These are phyloP conservation scores for Vitis hybrid DNA, from an alignment of 177 flowering plant species.

Conservation along the genomic window DNA sequence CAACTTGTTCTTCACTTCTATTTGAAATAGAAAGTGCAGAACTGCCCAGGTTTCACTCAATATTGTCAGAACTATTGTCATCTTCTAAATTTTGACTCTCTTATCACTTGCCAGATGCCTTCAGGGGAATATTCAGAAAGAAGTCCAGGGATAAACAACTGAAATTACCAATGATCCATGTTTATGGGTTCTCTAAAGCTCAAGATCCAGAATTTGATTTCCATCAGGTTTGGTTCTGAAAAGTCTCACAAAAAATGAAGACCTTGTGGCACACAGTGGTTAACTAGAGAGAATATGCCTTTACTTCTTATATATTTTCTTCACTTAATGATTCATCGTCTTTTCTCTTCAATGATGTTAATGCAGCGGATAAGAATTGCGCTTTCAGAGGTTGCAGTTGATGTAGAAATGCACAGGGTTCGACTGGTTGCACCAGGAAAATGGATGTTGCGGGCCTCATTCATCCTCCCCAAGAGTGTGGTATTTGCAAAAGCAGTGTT, in stretches of 20 bases:
- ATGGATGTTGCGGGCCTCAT: constrained; percentile 97
- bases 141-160: constrained; percentile 24
- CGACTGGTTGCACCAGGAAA: constrained; percentile 91
- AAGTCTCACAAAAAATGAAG: background rate
- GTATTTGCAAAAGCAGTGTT: constrained; percentile 41
- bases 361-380: constrained; percentile 75
- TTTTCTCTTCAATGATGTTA: background rate
- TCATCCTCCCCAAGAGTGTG: constrained; percentile 69
- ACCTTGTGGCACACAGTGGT: background rate
- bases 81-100: constrained; percentile 1
- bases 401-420: constrained; percentile 76
- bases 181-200: constrained; percentile 94
- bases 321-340: background rate
- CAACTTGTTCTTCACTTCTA: too few relatives aligned
- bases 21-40: too few relatives aligned
- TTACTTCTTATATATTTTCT: background rate
- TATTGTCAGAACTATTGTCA: background rate
- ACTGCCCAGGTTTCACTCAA: too few relatives aligned
- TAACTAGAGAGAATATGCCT: too few relatives aligned
- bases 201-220: constrained; percentile 88
- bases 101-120: constrained; percentile 79
- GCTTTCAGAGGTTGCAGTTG: constrained; percentile 56
- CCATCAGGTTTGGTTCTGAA: constrained; percentile 52
- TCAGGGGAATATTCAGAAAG: constrained; percentile 60
- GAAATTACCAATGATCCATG: constrained; percentile 72